Base-by-base conservation (phyloP, 495 filamentous ascomycete species). In the Trichoderma erinaceum region DNA sequence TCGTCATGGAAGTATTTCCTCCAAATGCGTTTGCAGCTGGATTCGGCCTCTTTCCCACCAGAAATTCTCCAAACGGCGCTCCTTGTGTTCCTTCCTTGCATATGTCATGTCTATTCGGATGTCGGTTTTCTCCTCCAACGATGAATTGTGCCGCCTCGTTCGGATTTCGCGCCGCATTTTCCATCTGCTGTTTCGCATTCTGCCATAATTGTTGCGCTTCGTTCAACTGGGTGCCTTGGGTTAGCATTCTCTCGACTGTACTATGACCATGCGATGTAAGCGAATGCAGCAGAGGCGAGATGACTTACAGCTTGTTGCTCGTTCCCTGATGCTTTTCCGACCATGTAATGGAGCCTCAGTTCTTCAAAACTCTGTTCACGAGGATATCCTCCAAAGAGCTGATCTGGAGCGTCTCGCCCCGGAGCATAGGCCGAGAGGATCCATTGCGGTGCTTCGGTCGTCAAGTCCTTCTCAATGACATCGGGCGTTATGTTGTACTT, bases 281-380 rank as follows among this genome's bases (percentile, higher is more conserved):
- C 2, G 8, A 8, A 18, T 21, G 29, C 6, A 16, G 21, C 7
- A 46, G 43, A 52, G 15, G 10, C n/a, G 44, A 18, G 44, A 52
- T 23, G 35, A 73, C 79, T 8, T 76, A 92, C 80, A 12, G 90
- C 90, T 67, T 83, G 80, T 68, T 88, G 78, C 48, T 82, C 75
- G 70, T 89, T 91, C 6, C 88, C 89, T 18, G 84, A 68, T 21
- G 84, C 81, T 41, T 77, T 72, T 10, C 81, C 81, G 66, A 86
- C 75, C 72, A 92, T 87, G 78, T 89, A 89, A 25, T 86, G 83
- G 16, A 93, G 65, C 66, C 92, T 84, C 64, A 93, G 81, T 73
- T 97, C 93, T 76, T 97, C 92, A 44, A 88, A 87, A 72, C 91
- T 94, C 71, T 91, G 87, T 76, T 97, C 93, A 25, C 90, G 81